phyloP scores from a whole-genome alignment of 768 basidiomycete genomes.

The Stropharia rugosoannulata region DNA sequence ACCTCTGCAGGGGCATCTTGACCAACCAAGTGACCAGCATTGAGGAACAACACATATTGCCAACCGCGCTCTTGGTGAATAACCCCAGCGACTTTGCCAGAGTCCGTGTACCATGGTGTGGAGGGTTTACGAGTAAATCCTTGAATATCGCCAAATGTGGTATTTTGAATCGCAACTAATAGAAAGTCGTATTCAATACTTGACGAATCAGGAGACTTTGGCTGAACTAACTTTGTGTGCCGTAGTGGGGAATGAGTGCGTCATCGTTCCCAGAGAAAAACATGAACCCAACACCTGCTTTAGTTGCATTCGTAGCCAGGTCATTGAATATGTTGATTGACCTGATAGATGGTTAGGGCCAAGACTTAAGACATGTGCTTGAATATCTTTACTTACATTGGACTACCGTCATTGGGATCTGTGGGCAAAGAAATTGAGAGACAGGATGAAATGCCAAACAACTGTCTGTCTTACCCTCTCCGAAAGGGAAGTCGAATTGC shows the following conservation, averaged over 20 bases:
- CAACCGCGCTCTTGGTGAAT: constrained; percentile 75
- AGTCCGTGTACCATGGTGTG: constrained; percentile 65
- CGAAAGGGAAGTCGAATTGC: constrained; percentile 36
- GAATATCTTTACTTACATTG: constrained; percentile 12
- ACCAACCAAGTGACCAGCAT: constrained; percentile 43
- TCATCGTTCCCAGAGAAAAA: constrained; percentile 73
- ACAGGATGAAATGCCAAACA: background rate
- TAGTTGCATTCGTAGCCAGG: constrained; percentile 63
- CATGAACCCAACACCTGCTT: constrained; percentile 48
- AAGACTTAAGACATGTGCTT: background rate
- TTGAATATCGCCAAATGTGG: constrained; percentile 75
- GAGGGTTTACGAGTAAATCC: constrained; percentile 70
- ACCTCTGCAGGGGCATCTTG: constrained; percentile 34
- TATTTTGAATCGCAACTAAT: constrained; percentile 69
- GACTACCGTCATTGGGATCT: constrained; percentile 31
- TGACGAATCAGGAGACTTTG: background rate
- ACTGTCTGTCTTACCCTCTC: constrained; percentile 22
- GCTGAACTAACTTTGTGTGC: constrained; percentile 53
- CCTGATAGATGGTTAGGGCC: constrained; percentile 25
- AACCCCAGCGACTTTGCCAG: constrained; percentile 60
- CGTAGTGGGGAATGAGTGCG: constrained; percentile 58
- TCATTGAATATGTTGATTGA: constrained; percentile 65
- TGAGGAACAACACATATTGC: constrained; percentile 47
- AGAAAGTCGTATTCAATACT: constrained; percentile 5
- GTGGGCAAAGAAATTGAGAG: background rate